Evolutionary conservation across 192 early-diverging fungal species (phyloP), one percentile per base, ranked within the genome.

Genomic region (Coemansia asiatica): DNA sequence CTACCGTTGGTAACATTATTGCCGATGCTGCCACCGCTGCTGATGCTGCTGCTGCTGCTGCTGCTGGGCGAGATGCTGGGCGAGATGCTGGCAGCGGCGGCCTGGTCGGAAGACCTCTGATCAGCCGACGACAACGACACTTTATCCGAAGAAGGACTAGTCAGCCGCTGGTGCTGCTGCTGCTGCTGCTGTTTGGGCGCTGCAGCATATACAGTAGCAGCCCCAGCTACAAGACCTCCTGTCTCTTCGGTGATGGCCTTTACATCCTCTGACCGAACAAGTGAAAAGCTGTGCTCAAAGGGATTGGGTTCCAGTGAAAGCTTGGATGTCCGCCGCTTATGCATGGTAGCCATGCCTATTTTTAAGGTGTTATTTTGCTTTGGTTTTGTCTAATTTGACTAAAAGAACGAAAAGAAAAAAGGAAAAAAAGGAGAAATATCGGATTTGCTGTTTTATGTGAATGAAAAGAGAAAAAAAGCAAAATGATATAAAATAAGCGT

Each of bases 291-390:
- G 67, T 89, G 84, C 63, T 94, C 94, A 66, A 95, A 95, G 38
- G 91, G 92, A 83, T 95, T 95, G 36, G 90, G 90, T 61, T 95
- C 94, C 56, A 87, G 79, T 60, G 91, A 87, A 25, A 94, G 84
- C 63, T 94, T 94, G 38, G 74, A 72, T 38, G 64, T 64, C 40
- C 65, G 60, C 38, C 68, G 66, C 53, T 62, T 68, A 25, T 67
- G 72, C 23, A 54, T 54, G 25, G 69, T 67, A 1, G 69, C 59
- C 79, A 81, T 81, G 44, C 15, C 12, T 60, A 12, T 25, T 21
- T 26, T 5, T 6, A 54, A 6, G 51, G 13, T 33, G n/a, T 31
- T 33, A 36, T 10, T 33, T 0, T 3, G 15, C 10, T 21, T 36
- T 19, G 33, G 29, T 26, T n/a, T n/a, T n/a, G n/a, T n/a, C n/a